These are phyloP conservation scores for Dactylellina sp. DNA, from an alignment of 2,329 filamentous ascomycete species.

Conservation along the genomic window DNA sequence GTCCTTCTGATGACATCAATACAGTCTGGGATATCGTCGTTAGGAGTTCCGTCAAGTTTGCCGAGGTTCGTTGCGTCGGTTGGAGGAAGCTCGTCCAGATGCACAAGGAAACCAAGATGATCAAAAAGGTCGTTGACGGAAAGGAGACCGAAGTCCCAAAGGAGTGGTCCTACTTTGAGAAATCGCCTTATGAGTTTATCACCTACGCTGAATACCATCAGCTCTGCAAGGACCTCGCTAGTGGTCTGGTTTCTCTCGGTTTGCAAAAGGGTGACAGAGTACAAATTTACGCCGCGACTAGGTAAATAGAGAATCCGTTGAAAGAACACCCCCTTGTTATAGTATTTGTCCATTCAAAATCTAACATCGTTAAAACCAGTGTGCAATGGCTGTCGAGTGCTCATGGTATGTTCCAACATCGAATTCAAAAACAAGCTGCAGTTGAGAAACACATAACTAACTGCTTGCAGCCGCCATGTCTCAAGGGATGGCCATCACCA, in stretches of 20 bases:
- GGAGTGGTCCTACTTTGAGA: constrained; percentile 90
- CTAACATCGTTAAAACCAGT: constrained; percentile 64
- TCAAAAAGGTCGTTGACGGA: constrained; percentile 88
- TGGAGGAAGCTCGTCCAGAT: constrained; percentile 79
- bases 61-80: constrained; percentile 75
- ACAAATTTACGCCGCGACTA: constrained; percentile 87
- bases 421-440: neutral
- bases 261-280: constrained; percentile 75
- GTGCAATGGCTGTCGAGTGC: constrained; percentile 86
- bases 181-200: constrained; percentile 79
- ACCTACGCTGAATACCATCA: constrained; percentile 84
- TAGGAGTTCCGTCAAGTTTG: constrained; percentile 74
- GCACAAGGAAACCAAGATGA: constrained; percentile 86
- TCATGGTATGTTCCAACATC: constrained; percentile 69
- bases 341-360: too few species aligned
- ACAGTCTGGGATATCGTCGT: constrained; percentile 84
- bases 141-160: constrained; percentile 84
- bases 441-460: constrained; percentile 19
- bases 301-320: constrained; percentile 65
- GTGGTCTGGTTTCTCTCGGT: constrained; percentile 80
- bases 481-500: constrained; percentile 91
- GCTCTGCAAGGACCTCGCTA: constrained; percentile 75
- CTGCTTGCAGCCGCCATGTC: constrained; percentile 71
- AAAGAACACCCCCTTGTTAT: neutral
- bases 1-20: constrained; percentile 75